Evolutionary conservation across 495 filamentous ascomycete species (phyloP).

Genomic region (Parachaetomium inaequale): DNA sequence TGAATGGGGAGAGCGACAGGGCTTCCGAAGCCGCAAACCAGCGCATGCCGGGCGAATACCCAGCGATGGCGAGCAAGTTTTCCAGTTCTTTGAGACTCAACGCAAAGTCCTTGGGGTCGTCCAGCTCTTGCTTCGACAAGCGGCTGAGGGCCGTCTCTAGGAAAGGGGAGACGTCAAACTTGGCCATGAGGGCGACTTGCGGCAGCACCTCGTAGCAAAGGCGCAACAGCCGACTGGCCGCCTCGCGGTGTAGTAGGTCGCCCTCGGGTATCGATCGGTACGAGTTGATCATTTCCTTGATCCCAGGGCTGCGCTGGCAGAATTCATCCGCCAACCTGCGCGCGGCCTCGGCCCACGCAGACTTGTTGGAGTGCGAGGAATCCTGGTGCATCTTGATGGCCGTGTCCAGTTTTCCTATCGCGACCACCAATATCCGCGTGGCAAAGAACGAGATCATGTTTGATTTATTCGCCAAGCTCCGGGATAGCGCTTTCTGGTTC

Average conservation of each 20-base stretch:
- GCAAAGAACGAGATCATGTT: conserved; percentile 79
- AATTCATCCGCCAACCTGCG: conserved; percentile 68
- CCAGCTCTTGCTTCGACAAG: conserved; percentile 40
- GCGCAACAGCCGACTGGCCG: conserved; percentile 65
- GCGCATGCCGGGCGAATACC: conserved; percentile 71
- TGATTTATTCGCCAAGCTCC: conserved; percentile 70
- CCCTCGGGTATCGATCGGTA: conserved; percentile 62
- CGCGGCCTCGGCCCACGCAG: conserved; percentile 63
- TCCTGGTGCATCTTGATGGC: conserved; percentile 54
- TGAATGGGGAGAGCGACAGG: conserved; percentile 58
- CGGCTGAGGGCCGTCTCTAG: conserved; percentile 62
- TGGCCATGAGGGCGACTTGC: conserved; percentile 72
- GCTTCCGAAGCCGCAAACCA: conserved; percentile 63
- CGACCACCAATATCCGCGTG: conserved; percentile 68
- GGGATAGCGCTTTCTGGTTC: conserved; percentile 66
- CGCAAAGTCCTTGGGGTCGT: conserved; percentile 45
- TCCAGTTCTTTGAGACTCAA: conserved; percentile 66
- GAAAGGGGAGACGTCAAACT: conserved; percentile 76
- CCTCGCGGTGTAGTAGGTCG: conserved; percentile 74
- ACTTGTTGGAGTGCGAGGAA: conserved; percentile 38
- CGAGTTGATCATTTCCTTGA: conserved; percentile 69
- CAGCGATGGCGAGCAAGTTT: conserved; percentile 71
- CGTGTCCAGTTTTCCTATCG: conserved; percentile 70
- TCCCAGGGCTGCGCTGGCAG: conserved; percentile 68
- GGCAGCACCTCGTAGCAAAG: conserved; percentile 81